These are phyloP conservation scores for Rusavskia elegans DNA, from an alignment of 495 filamentous ascomycete species.

Conservation along the genomic window DNA sequence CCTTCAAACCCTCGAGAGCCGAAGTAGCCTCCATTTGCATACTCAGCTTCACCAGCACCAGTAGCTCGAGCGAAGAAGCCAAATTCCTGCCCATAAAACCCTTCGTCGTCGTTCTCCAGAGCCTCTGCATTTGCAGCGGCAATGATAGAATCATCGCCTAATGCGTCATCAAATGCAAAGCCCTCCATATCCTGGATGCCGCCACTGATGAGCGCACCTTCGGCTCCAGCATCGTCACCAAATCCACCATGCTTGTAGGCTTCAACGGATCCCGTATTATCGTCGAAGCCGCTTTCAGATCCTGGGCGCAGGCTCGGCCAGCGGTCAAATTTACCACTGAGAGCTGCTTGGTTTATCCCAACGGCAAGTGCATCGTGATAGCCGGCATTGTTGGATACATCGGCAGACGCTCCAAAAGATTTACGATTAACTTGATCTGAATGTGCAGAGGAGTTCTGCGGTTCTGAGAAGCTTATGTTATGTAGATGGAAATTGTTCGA, in stretches of 20 bases:
- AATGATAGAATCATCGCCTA: conserved; percentile 77
- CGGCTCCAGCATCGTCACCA: conserved; percentile 26
- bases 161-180: conserved; percentile 35
- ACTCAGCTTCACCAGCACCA: conserved; percentile 28
- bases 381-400: conserved; percentile 40
- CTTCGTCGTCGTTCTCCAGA: conserved; percentile 79
- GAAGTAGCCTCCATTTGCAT: conserved; percentile 81
- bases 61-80: conserved; percentile 80
- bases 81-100: conserved; percentile 92
- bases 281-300: conserved; percentile 12
- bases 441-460: background rate
- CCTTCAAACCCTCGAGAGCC: conserved; percentile 47
- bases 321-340: conserved; percentile 50
- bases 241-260: conserved; percentile 30
- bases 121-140: conserved; percentile 90
- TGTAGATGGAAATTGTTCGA: background rate
- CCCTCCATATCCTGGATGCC: conserved; percentile 21
- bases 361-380: conserved; percentile 71
- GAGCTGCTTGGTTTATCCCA: conserved; percentile 58
- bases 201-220: conserved; percentile 14
- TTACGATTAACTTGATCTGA: conserved; percentile 6
- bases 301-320: conserved; percentile 24
- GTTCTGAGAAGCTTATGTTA: background rate
- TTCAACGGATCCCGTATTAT: conserved; percentile 29
- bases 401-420: conserved; percentile 11